Percentiles rank a stretch among this genome's conserved stretches.
Conservation (phyloP, 2,329 filamentous ascomycete species). For the Penicillium sp. region DNA sequence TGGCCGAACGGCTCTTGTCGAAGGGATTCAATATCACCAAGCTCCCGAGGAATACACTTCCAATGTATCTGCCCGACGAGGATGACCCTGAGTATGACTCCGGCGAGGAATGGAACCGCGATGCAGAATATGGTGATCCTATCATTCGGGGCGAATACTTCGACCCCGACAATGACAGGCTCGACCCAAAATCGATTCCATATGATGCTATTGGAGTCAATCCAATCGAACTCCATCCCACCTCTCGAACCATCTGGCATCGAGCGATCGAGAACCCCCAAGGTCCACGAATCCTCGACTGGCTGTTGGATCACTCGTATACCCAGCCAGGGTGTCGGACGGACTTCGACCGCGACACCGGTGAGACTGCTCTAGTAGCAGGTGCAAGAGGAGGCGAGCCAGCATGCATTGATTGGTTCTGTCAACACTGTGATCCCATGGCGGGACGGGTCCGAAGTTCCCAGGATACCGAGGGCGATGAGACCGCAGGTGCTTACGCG, state of each 20-base stretch:
- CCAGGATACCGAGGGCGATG: background rate
- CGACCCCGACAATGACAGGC: background rate
- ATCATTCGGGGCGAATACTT: background rate
- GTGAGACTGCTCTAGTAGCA: background rate
- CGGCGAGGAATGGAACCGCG: background rate
- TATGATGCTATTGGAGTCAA: background rate
- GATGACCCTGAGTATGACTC: background rate
- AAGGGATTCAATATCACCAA: constrained; percentile 4
- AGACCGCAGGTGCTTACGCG: background rate
- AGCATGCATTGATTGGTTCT: constrained; percentile 3
- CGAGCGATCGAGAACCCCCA: constrained; percentile 4
- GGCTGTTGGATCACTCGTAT: background rate
- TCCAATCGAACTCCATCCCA: background rate
- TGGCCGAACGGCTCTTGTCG: constrained; percentile 3
- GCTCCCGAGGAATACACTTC: constrained; percentile 4
- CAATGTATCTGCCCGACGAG: background rate
- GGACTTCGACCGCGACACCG: background rate
- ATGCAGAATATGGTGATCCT: constrained; percentile 2
- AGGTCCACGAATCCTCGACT: background rate
- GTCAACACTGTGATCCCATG: constrained; percentile 3
- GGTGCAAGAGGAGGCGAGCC: background rate
- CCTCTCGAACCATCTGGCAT: constrained; percentile 5
- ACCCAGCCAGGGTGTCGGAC: background rate
- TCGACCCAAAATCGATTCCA: background rate
- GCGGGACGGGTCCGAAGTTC: background rate